Base-by-base conservation (phyloP, 768 basidiomycete genomes). In the Trametopsis cervina region DNA sequence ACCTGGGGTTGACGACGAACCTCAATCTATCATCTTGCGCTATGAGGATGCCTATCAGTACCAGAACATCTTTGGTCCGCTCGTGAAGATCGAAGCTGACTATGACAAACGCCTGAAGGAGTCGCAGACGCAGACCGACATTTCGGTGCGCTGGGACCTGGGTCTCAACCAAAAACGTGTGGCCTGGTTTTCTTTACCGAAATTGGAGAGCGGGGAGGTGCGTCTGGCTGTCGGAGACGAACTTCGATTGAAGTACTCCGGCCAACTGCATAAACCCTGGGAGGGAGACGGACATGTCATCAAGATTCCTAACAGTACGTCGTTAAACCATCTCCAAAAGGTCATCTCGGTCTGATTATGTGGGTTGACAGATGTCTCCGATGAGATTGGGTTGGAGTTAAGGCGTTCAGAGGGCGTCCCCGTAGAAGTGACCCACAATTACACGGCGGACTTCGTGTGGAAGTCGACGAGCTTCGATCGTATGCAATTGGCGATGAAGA, bases 1-100 rank as follows among this genome's bases (percentile, higher is more conserved):
- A 62, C 92, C 93, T 0, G 93, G 94, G 4, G 89, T 97, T 1
- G 96, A 99, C 59, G 96, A 99, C 65, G 96, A 99, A 60, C 93
- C 96, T 2, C 93, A 97, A 63, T 80, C 86, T 5, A 87, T 99
- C 53, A 63, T 95, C 20, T 68, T 88, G 46, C 85, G 83, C 54
- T 99, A 99, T 65, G 95, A 98, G 63, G 96, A 99, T 64, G 96
- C 96, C 39, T 99, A 98, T 62, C 96, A 98, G 60, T 99, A 99
- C 64, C 96, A 99, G 71, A 99, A 99, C 63, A 98, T 99, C 47
- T 95, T 98, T 60, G 96, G 96, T 4, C 96, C 96, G 13, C 78
- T 99, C 40, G 96, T 99, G 66, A 99, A 99, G 72, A 98, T 99
- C 57, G 96, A 99, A 62, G 96, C 96, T 2, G 96, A 99, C 69